Evolutionary conservation across 192 early-diverging fungal genomes (phyloP).

Genomic region (Umbelopsis vinacea): DNA sequence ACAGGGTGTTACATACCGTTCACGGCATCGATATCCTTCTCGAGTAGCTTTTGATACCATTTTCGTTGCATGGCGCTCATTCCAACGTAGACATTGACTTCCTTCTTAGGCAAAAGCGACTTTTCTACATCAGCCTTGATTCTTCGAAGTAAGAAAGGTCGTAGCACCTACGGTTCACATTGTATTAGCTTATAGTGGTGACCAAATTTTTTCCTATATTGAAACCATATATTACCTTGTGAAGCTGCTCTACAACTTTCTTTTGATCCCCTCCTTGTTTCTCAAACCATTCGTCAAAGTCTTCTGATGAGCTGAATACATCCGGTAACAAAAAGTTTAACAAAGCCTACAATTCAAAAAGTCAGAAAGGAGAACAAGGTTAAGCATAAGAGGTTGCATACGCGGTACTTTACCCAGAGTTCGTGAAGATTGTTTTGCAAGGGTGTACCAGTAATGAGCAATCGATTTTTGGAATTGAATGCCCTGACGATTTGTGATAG

Average conservation of each 20-base stretch:
- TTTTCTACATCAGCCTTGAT: conserved; percentile 97
- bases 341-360: conserved; percentile 59
- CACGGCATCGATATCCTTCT: conserved; percentile 97
- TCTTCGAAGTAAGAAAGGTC: conserved; percentile 87
- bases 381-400: too few species aligned
- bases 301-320: conserved; percentile 91
- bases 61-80: conserved; percentile 93
- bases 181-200: too few species aligned
- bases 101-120: conserved; percentile 92
- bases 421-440: conserved; percentile 98
- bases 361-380: background rate
- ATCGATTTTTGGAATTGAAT: conserved; percentile 84
- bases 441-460: conserved; percentile 95
- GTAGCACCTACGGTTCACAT: conserved; percentile 55
- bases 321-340: conserved; percentile 98
- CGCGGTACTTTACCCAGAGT: conserved; percentile 69
- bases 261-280: conserved; percentile 75
- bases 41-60: conserved; percentile 94
- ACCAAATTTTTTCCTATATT: background rate
- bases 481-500: conserved; percentile 94
- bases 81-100: conserved; percentile 90
- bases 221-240: conserved; percentile 47
- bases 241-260: conserved; percentile 61
- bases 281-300: conserved; percentile 96
- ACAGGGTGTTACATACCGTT: conserved; percentile 61